Conservation (phyloP, 2,329 filamentous ascomycete species). For the Aspergillus sp. region DNA sequence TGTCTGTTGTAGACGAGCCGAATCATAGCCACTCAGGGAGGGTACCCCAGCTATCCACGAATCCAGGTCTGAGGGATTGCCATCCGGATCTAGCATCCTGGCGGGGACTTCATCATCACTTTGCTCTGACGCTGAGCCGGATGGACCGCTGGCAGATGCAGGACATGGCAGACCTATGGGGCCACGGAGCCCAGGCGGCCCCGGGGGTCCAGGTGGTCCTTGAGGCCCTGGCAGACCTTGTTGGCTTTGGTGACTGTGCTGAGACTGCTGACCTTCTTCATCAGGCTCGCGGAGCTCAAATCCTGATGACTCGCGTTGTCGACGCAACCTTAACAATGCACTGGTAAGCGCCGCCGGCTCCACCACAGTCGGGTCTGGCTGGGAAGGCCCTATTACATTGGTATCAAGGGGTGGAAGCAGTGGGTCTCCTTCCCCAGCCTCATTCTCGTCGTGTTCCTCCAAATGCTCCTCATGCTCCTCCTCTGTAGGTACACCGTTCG, state of each 20-base stretch:
- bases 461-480: background rate
- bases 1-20: background rate
- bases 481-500: background rate
- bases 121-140: slow-evolving; percentile 12
- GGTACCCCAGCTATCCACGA: background rate
- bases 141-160: background rate
- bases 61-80: background rate
- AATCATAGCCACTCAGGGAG: background rate
- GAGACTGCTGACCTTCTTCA: background rate
- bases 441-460: background rate
- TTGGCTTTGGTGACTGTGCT: background rate
- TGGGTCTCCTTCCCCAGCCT: background rate
- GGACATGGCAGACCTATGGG: background rate
- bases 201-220: background rate
- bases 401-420: no score
- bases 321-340: background rate
- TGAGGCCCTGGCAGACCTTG: background rate
- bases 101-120: background rate
- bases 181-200: background rate
- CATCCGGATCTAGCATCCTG: background rate
- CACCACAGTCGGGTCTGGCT: no score
- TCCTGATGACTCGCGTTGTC: background rate
- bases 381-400: no score
- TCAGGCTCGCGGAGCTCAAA: background rate
- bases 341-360: no score